Evolutionary conservation across 1,284 basidiomycete genomes (phyloP), one percentile per base, ranked within the genome.

Genomic region (Microbotryum silenes-acaulis): DNA sequence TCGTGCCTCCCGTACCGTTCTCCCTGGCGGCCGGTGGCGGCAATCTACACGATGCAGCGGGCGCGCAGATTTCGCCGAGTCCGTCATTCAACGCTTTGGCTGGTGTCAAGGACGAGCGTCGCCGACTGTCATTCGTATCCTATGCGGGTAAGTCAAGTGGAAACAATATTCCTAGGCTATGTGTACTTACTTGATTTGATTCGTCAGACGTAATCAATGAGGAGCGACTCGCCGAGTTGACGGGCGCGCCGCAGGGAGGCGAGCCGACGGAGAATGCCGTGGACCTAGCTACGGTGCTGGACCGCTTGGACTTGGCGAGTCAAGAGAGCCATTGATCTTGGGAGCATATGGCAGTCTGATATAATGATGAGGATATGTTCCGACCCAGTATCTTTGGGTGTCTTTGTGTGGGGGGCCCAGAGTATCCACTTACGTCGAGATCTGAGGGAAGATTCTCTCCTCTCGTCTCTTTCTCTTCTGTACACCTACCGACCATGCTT

Each of bases 181-280:
- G 14, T 25, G 25, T 29, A 23, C 25, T 25, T 23, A 23, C 12
- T 12, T 9, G 2, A 16, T 50, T 20, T 16, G 48, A 50, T 50
- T 50, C 48, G 20, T 12, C 54, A 47, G 63, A 65, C 57, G 56
- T 69, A 16, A 64, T 69, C 63, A 69, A 69, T 55, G 67, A 69
- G 47, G 67, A 69, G 25, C 62, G 67, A 6, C 46, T 69, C 45
- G 56, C 51, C 23, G 65, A 69, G 48, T 44, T 69, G 12, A 69
- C 63, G 45, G 67, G 67, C 21, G 65, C 51, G 25, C 37, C 52
- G n/a, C 52, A 42, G 31, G 52, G 33, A 16, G 57, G 62, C 12
- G 51, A 44, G 14, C 42, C 47, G 33, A 57, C 56, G 10, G 47
- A 21, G 46, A 49, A 44, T n/a, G 59, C 31, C 20, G 59, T 50